Base-by-base conservation (phyloP, 768 basidiomycete genomes). In the Rhodotorula toruloides region DNA sequence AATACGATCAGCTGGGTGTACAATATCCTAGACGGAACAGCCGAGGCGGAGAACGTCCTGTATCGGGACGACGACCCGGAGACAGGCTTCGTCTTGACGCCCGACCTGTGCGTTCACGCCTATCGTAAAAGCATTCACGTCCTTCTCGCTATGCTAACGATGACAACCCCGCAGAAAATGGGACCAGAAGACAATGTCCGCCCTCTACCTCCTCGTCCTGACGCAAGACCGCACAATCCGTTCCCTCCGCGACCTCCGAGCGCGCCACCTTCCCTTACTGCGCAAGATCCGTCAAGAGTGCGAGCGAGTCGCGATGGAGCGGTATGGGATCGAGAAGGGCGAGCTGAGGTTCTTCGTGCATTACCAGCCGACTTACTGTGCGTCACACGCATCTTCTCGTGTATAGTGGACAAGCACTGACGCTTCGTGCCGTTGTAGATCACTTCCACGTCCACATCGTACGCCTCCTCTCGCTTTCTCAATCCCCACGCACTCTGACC, bases 301-400 rank as follows among this genome's bases (percentile, higher is more conserved):
- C 1, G 78, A 79, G 39, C 75, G 76, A 6, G 76, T 86, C 7
- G 87, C 84, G 0, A 73, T 79, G 56, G 81, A 83, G 50, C 83
- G 82, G 71, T 99, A 88, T 84, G 86, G 84, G 0, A 78, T 94
- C 2, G 79, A 77, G 8, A 71, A 75, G 22, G 87, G 85, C 6
- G 81, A 84, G 16, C 74, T 96, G 64, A 80, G 91, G 72, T 81
- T 93, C 80, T 92, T 86, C 73, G 79, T 98, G 21, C 96, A 99
- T 76, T 99, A 99, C 76, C 93, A 96, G 75, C 94, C 94, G 0
- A 89, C 86, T 43, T 98, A 97, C 75, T 97, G 93, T 93, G 63
- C 68, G 89, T 81, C 7, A 40, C 40, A 40, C 10, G 40, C 40
- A 11, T 39, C 36, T n/a, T 37, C 27, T 19, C 62, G 61, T 11